phyloP scores from a whole-genome alignment of 345 rosid genomes.

The Eucalyptus pauciflora region DNA sequence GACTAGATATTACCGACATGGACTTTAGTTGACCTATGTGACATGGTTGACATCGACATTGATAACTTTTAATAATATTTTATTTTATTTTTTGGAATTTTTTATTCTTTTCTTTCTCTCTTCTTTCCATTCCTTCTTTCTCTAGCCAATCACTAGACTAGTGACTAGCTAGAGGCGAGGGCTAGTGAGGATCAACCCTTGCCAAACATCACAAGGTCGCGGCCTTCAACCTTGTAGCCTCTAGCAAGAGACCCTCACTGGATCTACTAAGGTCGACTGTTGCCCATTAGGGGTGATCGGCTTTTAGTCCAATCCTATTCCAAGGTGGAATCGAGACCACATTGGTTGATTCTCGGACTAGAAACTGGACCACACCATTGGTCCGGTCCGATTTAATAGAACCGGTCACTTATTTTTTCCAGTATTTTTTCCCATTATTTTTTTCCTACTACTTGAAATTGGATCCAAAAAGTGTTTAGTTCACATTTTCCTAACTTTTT shows the following conservation, averaged over 20 bases:
- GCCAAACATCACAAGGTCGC: rapidly evolving
- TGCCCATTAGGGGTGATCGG: rapidly evolving
- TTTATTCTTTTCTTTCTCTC: no score
- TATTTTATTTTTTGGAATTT: no score
- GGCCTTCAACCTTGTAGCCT: rapidly evolving
- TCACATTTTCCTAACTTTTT: no score
- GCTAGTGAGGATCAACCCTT: rapidly evolving
- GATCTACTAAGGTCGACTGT: rapidly evolving
- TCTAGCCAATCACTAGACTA: rapidly evolving
- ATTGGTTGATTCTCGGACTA: rapidly evolving
- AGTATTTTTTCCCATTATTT: no score
- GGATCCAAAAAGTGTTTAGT: rapidly evolving
- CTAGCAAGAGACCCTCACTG: rapidly evolving
- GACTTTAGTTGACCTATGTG: rapidly evolving
- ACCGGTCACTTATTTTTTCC: no score
- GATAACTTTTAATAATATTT: no score
- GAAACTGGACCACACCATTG: rapidly evolving
- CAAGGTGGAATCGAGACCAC: rapidly evolving
- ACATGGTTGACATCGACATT: rapidly evolving
- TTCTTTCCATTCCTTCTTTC: no score
- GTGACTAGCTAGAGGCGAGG: rapidly evolving
- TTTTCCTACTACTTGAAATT: no score
- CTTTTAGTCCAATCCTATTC: rapidly evolving
- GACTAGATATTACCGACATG: rapidly evolving
- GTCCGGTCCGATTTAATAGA: rapidly evolving